phyloP scores from a whole-genome alignment of 108 stramenopile genomes.

The Nitzschia sp. region DNA sequence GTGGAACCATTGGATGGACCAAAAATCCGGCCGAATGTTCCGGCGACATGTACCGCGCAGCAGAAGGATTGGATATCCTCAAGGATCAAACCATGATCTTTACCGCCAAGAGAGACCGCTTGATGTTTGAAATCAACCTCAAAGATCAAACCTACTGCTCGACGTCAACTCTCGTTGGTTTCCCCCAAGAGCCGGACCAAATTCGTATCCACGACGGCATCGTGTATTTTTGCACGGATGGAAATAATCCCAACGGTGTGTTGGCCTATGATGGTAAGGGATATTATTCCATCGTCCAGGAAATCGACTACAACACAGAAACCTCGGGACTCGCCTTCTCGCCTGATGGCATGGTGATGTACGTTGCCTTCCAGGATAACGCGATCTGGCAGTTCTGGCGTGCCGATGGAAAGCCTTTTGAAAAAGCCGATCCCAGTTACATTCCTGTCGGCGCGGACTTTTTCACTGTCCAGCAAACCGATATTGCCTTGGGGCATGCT shows the following conservation, averaged over 20 bases:
- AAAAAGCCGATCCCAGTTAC: neutral
- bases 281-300: conserved; percentile 35
- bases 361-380: conserved; percentile 45
- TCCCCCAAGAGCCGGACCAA: conserved; percentile 1
- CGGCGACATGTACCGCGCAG: neutral
- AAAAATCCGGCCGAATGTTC: neutral
- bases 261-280: conserved; percentile 28
- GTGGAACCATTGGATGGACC: neutral
- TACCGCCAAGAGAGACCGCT: neutral
- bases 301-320: conserved; percentile 27
- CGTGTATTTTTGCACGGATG: conserved; percentile 1
- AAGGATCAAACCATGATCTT: neutral
- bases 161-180: neutral
- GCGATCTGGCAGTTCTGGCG: conserved; percentile 45
- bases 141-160: neutral
- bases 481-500: neutral
- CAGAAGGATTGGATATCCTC: neutral
- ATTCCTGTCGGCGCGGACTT: neutral
- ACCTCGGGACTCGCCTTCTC: conserved; percentile 56
- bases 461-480: neutral
- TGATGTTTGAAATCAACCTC: neutral
- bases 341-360: conserved; percentile 48
- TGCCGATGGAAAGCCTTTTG: conserved; percentile 41
- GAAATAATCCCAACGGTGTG: conserved; percentile 16
- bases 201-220: neutral